phyloP scores from a whole-genome alignment of 2,329 filamentous ascomycete genomes.

The Ophiostoma sp. region DNA sequence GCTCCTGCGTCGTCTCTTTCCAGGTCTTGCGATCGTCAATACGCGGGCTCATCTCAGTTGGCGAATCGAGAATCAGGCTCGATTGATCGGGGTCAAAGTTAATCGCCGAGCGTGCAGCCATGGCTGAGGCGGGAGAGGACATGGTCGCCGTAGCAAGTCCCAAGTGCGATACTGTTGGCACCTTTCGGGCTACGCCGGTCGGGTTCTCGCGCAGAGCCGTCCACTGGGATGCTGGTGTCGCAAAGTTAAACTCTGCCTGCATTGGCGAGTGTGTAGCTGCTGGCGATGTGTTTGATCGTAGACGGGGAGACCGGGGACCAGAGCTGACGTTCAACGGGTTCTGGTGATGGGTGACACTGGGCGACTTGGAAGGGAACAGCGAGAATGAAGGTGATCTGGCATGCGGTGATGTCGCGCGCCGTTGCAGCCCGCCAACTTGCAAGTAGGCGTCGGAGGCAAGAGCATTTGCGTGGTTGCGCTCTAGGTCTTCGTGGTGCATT shows the following conservation, averaged over 20 bases:
- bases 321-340: conserved; percentile 26
- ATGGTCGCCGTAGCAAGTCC: background rate
- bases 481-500: conserved; percentile 35
- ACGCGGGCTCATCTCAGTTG: conserved; percentile 30
- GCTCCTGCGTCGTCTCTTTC: background rate
- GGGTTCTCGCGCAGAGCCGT: conserved; percentile 27
- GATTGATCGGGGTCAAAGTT: conserved; percentile 37
- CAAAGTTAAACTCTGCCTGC: conserved; percentile 6
- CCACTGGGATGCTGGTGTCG: background rate
- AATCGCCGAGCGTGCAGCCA: conserved; percentile 18
- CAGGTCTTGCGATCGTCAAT: conserved; percentile 24
- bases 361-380: conserved; percentile 41
- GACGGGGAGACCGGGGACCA: conserved; percentile 35
- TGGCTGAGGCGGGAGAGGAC: background rate
- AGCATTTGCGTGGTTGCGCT: conserved; percentile 2
- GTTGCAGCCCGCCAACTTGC: conserved; percentile 28
- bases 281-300: conserved; percentile 50
- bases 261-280: conserved; percentile 35
- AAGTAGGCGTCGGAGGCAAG: background rate
- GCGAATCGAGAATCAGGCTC: conserved; percentile 41
- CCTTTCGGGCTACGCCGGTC: conserved; percentile 21
- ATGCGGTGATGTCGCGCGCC: conserved; percentile 47
- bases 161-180: conserved; percentile 9
- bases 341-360: conserved; percentile 22
- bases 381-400: conserved; percentile 43